Evolutionary conservation across 2,329 filamentous ascomycete species (phyloP).

Genomic region (Penicillium polonicum): DNA sequence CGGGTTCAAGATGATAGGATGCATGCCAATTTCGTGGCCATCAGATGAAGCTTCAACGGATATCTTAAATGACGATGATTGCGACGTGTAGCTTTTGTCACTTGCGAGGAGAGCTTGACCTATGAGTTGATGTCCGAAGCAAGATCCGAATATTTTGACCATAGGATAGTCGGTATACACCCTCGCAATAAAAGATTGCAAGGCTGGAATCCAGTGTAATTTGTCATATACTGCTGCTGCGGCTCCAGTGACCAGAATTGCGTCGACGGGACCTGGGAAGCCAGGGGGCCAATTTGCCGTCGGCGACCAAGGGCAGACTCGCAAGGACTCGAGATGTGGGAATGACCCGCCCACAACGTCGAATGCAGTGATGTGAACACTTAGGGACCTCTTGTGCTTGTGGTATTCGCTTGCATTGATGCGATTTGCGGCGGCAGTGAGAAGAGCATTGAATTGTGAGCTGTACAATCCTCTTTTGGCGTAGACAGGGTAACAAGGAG

Average conservation of each 20-base stretch:
- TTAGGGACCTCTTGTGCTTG: neutral
- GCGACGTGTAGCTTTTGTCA: conserved; percentile 2
- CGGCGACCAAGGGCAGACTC: conserved; percentile 5
- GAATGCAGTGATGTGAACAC: conserved; percentile 30
- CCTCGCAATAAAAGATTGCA: conserved; percentile 19
- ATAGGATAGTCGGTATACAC: conserved; percentile 22
- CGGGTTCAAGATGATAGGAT: conserved; percentile 18
- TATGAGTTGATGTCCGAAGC: conserved; percentile 31
- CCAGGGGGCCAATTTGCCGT: neutral
- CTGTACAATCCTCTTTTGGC: conserved; percentile 32
- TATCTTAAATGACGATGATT: neutral
- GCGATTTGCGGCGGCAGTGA: conserved; percentile 28
- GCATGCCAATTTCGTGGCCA: conserved; percentile 30
- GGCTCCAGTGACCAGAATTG: conserved; percentile 28
- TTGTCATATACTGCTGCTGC: conserved; percentile 21
- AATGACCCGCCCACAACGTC: conserved; percentile 28
- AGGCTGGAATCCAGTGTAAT: conserved; percentile 19
- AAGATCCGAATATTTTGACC: conserved; percentile 29
- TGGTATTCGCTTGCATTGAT: conserved; percentile 12
- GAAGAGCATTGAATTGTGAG: conserved; percentile 31
- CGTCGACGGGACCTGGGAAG: conserved; percentile 20
- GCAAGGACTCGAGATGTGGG: conserved; percentile 22
- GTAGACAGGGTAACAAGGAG: conserved; percentile 31
- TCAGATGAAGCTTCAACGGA: conserved; percentile 22
- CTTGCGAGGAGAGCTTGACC: conserved; percentile 21